These are phyloP conservation scores for Ceratorhiza oryzae-sativae DNA, from an alignment of 1,284 basidiomycete species.

Conservation along the genomic window DNA sequence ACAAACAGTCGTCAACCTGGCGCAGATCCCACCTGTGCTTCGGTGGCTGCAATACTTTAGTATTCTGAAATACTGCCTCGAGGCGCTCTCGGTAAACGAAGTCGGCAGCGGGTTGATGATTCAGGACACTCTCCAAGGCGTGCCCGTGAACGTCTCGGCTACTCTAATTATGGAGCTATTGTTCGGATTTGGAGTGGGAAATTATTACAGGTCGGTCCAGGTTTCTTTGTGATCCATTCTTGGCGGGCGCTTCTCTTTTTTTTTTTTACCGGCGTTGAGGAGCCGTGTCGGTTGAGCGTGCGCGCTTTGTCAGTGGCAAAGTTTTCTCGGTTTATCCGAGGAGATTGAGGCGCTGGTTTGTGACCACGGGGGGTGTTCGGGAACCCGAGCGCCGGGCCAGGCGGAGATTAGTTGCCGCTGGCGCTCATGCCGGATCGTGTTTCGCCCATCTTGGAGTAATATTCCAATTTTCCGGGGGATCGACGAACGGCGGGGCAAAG, in stretches of 20 bases:
- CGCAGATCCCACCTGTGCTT: conserved; percentile 79
- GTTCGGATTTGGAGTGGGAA: conserved; percentile 78
- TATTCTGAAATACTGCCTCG: conserved; percentile 69
- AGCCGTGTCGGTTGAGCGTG: not conserved
- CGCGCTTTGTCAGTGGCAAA: not conserved
- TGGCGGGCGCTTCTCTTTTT: no score
- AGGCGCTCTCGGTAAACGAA: conserved; percentile 88
- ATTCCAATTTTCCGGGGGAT: not conserved
- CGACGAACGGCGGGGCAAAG: not conserved
- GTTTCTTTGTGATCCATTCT: not conserved
- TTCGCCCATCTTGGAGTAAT: no score
- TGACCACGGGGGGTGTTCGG: no score
- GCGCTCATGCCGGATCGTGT: no score
- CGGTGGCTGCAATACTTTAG: conserved; percentile 87
- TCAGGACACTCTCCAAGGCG: conserved; percentile 77
- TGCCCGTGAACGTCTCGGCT: conserved; percentile 80
- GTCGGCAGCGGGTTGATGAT: conserved; percentile 86
- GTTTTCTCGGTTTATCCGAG: no score
- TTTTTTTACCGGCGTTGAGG: not conserved
- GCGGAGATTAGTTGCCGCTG: no score
- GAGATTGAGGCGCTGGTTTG: no score
- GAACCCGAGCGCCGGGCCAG: no score
- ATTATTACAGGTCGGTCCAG: conserved; percentile 68
- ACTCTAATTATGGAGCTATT: conserved; percentile 83
- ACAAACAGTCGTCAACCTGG: conserved; percentile 71